Percentiles rank a stretch among this genome's conserved stretches.
Conservation (phyloP, 1,284 basidiomycete genomes). For the Laetiporus sulphureus region DNA sequence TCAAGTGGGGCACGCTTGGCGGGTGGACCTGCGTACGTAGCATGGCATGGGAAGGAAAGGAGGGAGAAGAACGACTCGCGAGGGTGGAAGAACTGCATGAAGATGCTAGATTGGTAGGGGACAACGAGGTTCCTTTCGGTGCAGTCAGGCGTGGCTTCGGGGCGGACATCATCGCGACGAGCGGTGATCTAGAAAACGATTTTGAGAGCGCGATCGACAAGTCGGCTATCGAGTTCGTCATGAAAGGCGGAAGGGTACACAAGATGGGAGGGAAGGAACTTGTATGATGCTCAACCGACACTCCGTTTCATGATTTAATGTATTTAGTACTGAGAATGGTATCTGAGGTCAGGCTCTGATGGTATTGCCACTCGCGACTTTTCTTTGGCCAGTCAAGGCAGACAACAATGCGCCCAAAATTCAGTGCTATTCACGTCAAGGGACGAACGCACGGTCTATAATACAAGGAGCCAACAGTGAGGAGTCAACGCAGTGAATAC, state of each 20-base stretch:
- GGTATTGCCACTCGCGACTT: too few species aligned
- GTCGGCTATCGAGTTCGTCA: conserved; percentile 44
- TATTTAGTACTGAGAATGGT: too few species aligned
- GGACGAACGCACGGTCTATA: too few species aligned
- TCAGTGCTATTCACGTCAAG: too few species aligned
- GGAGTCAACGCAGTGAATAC: too few species aligned
- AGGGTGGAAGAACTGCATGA: conserved; percentile 25
- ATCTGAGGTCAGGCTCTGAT: too few species aligned
- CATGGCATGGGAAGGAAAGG: conserved; percentile 40
- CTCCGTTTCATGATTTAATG: too few species aligned
- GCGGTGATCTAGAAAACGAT: conserved; percentile 40
- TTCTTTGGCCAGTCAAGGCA: too few species aligned
- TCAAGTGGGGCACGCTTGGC: conserved; percentile 54
- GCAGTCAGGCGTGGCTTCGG: conserved; percentile 44
- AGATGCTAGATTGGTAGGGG: conserved; percentile 29
- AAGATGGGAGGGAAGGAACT: conserved; percentile 33
- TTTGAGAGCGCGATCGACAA: conserved; percentile 42
- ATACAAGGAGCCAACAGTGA: too few species aligned
- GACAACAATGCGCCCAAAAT: too few species aligned
- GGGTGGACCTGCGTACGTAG: conserved; percentile 53
- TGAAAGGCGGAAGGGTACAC: conserved; percentile 50
- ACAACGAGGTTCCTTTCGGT: conserved; percentile 53
- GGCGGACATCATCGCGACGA: conserved; percentile 50
- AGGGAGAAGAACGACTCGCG: conserved; percentile 28
- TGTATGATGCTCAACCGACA: too few species aligned